phyloP scores from a whole-genome alignment of 2,329 filamentous ascomycete species.

The Aspergillus fijiensis region DNA sequence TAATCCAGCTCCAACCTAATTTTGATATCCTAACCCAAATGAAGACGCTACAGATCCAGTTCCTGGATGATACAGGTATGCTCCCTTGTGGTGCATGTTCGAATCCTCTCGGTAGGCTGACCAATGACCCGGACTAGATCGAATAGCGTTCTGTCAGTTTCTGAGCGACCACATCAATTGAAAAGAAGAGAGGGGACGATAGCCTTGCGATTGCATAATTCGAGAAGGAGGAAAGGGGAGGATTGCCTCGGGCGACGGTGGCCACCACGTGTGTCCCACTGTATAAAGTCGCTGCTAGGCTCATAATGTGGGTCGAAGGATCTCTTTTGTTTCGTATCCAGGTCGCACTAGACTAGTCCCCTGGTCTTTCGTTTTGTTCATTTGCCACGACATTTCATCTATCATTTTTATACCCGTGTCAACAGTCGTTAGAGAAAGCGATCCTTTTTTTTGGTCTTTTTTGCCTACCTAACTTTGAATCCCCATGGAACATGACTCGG shows the following conservation, averaged over 20 bases:
- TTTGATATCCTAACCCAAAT: conserved; percentile 44
- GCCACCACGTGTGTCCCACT: neutral
- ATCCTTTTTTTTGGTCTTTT: neutral
- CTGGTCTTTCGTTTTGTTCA: neutral
- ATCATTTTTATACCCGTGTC: neutral
- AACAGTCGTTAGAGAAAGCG: neutral
- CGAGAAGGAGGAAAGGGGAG: neutral
- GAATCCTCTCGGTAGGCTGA: neutral
- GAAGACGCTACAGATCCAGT: conserved; percentile 39
- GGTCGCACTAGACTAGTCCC: too few relatives aligned
- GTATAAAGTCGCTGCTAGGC: neutral
- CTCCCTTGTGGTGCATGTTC: neutral
- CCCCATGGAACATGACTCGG: neutral
- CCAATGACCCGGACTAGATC: conserved; percentile 25
- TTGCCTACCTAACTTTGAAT: neutral
- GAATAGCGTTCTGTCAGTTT: conserved; percentile 32
- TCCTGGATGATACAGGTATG: conserved; percentile 42
- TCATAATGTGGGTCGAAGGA: neutral
- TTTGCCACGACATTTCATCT: neutral
- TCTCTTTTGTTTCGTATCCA: neutral
- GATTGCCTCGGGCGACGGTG: neutral
- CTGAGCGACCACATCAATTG: conserved; percentile 21
- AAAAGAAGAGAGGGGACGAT: neutral
- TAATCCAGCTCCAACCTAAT: conserved; percentile 40
- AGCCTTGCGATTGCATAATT: neutral